Conservation (phyloP, 2,329 filamentous ascomycete genomes). For the Aspergillus thermomutatus region DNA sequence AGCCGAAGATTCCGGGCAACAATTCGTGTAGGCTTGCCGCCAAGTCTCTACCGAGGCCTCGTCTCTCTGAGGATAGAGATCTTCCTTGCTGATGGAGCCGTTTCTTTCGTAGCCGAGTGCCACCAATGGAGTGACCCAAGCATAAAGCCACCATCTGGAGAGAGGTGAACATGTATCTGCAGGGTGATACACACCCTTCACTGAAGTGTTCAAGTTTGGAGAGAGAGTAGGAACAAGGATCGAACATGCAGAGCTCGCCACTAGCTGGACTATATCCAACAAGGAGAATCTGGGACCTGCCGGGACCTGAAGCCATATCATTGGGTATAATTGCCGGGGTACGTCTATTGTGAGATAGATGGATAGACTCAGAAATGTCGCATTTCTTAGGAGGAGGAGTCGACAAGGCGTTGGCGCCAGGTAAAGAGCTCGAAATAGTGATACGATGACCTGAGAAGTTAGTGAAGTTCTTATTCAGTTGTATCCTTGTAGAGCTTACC, state of each 20-base stretch:
- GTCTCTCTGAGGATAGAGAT: not conserved
- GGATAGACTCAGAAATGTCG: not conserved
- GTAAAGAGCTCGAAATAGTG: conserved; percentile 1
- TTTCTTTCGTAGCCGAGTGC: not conserved
- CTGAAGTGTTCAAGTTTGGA: not conserved
- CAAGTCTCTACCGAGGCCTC: conserved; percentile 1
- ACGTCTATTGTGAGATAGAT: conserved; percentile 4
- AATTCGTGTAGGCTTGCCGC: not conserved
- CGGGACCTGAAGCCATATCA: conserved; percentile 6
- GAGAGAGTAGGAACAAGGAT: conserved; percentile 5
- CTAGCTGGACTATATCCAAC: not conserved
- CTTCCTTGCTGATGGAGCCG: conserved; percentile 1
- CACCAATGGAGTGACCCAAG: conserved; percentile 9
- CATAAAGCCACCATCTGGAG: conserved; percentile 11
- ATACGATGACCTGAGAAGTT: conserved; percentile 1
- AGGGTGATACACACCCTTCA: conserved; percentile 1
- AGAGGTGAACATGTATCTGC: conserved; percentile 4
- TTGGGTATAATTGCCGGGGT: conserved; percentile 3
- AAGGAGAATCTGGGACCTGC: not conserved
- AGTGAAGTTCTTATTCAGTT: not conserved
- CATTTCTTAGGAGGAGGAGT: not conserved
- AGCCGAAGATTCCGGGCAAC: not conserved
- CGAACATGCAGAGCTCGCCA: conserved; percentile 1
- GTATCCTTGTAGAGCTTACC: not conserved
- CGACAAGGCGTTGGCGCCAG: not conserved